Base-by-base conservation (phyloP, 768 basidiomycete species). In the Termitomyces sp. region DNA sequence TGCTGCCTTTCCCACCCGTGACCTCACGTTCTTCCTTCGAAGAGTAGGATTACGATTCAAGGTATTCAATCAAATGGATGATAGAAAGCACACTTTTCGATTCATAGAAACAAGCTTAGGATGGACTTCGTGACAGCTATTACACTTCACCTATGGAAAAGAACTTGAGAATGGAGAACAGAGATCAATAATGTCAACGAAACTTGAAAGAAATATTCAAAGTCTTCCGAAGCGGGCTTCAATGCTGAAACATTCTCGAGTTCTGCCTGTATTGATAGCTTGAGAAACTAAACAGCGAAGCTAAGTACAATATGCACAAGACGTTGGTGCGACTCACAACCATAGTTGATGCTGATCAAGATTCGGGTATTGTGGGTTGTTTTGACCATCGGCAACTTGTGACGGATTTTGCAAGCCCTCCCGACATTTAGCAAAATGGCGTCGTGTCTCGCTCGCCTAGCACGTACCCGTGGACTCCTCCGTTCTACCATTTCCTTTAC, bases 191-290 rank as follows among this genome's bases (percentile, higher is more conserved):
- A 37, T 33, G 7, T 38, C n/a, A 47, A 30, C 30, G 58, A n/a
- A 50, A 89, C 90, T 75, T 86, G 68, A 75, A 94, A 93, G 75
- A 87, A 86, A 68, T 82, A 94, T 56, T 91, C 87, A 62, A 88
- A 94, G 60, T 85, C 79, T 31, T 84, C 77, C 3, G 75, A 69
- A n/a, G 79, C 77, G 31, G 91, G 91, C 50, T 73, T 71, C 30
- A 94, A 72, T 62, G 82, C 74, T 9, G 89, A 87, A 58, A 92
- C 83, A 61, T 88, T 86, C 67, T 93, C 89, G 44, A 94, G 78
- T 3, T 89, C 87, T 11, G 91, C 91, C 71, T 85, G 84, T 68
- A 90, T 87, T 46, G 83, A 86, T 31, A 89, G 73, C 58, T 76
- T 73, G 14, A 90, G 75, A 55, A 73, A 78, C 86, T 87, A 26